phyloP scores from a whole-genome alignment of 169 alveolate species.

The Eimeria maxima region DNA sequence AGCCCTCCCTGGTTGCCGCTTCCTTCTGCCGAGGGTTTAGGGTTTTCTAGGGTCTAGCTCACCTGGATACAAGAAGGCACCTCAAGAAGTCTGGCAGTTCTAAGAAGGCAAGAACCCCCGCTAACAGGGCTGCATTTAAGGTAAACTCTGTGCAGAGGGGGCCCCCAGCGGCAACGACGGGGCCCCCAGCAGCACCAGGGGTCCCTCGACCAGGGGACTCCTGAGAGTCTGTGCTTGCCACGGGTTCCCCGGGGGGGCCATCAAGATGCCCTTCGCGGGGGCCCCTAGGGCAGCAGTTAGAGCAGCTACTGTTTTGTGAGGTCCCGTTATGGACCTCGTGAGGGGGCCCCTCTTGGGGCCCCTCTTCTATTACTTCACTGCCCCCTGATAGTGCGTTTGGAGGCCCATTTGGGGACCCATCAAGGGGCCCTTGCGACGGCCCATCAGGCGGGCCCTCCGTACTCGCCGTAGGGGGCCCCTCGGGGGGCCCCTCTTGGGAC shows the following conservation, averaged over 20 bases:
- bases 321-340: neutral
- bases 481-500: neutral
- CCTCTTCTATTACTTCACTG: no score
- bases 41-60: neutral
- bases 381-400: neutral
- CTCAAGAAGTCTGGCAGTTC: constrained; percentile 5
- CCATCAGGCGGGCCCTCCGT: neutral
- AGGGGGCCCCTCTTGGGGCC: neutral
- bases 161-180: constrained; percentile 1
- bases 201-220: constrained; percentile 14
- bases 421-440: neutral
- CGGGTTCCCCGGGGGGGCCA: constrained; percentile 32
- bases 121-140: neutral
- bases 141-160: neutral
- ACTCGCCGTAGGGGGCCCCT: neutral
- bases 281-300: neutral
- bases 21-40: neutral
- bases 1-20: neutral
- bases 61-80: constrained; percentile 42
- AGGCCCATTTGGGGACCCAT: neutral
- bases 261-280: constrained; percentile 25
- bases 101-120: neutral
- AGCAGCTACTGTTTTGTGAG: no score
- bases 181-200: constrained; percentile 47
- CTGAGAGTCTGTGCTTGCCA: neutral